phyloP scores from a whole-genome alignment of 2,329 filamentous ascomycete species.

The Pseudogymnoascus sp. region DNA sequence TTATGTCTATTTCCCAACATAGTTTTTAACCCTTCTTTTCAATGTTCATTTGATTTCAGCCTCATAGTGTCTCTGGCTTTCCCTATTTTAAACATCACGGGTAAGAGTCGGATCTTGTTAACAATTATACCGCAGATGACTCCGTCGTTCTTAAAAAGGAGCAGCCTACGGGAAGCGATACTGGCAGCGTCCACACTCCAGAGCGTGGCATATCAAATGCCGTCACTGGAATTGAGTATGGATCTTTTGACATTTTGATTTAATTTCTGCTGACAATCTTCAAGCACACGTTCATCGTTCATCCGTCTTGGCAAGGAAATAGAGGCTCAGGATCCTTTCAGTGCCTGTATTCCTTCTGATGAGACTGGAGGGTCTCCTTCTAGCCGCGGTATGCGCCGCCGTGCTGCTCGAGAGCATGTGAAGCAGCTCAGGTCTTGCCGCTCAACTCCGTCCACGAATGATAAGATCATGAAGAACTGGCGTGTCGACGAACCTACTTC shows the following conservation, averaged over 20 bases:
- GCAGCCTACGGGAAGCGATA: background rate
- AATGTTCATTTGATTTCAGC: background rate
- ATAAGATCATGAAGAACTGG: conserved; percentile 8
- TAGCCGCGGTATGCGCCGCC: background rate
- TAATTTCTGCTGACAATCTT: background rate
- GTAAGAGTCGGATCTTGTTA: background rate
- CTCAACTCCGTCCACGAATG: background rate
- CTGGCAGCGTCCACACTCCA: background rate
- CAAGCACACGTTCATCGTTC: background rate
- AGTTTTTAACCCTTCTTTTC: background rate
- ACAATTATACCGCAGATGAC: background rate
- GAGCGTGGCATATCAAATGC: background rate
- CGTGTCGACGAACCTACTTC: background rate
- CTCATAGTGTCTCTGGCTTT: background rate
- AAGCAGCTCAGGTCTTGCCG: background rate
- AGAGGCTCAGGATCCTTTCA: background rate
- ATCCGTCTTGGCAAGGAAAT: background rate
- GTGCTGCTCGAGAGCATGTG: background rate
- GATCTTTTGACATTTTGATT: background rate
- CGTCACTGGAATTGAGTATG: background rate
- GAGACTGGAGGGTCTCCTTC: background rate
- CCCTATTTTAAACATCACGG: background rate
- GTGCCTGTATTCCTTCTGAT: background rate
- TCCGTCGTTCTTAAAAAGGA: background rate
- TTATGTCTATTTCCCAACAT: background rate